A percentile compares a stretch with the other conserved stretches of the same genome.
Conservation (phyloP, 177 flowering plant species). For the Vitis hybrid region DNA sequence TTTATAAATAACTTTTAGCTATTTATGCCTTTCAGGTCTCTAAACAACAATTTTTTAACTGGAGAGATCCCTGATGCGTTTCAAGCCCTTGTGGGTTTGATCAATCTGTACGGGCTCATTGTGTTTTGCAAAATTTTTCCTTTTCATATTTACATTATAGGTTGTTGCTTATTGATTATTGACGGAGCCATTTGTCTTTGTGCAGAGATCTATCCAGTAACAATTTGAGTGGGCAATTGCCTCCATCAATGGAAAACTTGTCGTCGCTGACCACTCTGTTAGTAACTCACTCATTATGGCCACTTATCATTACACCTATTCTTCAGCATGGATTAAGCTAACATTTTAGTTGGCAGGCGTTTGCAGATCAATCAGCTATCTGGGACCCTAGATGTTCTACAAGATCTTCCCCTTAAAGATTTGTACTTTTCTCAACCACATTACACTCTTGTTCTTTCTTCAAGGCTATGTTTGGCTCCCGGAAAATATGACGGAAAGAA, state of each 20-base stretch:
- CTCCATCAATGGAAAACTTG: constrained; percentile 57
- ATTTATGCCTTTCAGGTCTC: constrained; percentile 50
- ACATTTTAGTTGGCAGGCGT: constrained; percentile 50
- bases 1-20: background rate
- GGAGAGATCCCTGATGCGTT: constrained; percentile 85
- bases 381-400: constrained; percentile 83
- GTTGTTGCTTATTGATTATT: constrained; percentile 11
- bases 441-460: constrained; percentile 4
- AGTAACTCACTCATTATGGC: constrained; percentile 23
- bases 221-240: constrained; percentile 75
- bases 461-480: background rate
- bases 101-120: constrained; percentile 58
- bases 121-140: background rate
- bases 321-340: constrained; percentile 7
- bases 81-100: constrained; percentile 44
- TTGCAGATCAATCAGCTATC: constrained; percentile 84
- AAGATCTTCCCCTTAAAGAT: constrained; percentile 72
- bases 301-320: background rate
- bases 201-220: constrained; percentile 82
- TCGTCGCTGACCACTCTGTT: constrained; percentile 66
- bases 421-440: constrained; percentile 50
- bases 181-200: background rate
- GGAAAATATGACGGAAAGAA: background rate
- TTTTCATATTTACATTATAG: constrained; percentile 9
- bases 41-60: constrained; percentile 62